Evolutionary conservation across 805 yeast genomes (phyloP), one percentile per base, ranked within the genome.

Genomic region (Starmerella floris): DNA sequence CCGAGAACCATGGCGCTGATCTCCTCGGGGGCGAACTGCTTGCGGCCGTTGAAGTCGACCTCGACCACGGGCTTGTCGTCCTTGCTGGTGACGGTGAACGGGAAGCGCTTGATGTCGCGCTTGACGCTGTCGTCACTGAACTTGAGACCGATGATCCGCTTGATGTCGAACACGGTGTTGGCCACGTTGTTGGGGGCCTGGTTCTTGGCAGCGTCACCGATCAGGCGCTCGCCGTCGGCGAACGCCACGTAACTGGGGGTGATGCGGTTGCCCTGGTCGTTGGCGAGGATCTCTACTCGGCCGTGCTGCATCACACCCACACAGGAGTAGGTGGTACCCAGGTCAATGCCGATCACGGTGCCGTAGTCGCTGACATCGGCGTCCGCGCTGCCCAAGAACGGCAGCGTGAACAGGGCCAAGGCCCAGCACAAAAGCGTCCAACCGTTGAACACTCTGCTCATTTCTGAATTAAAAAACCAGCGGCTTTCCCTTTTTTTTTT

Each of bases 301-400:
- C 87, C 93, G 55, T 77, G 75, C 57, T 73, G 74, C 80, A 76
- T 75, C 37, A 75, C 84, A 54, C 95, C 96, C 44, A 87, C 96
- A 77, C 96, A 87, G 1, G 95, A 85, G 68, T 87, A 87, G 2
- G 96, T 87, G 48, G 96, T 87, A 63, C 98, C 98, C 68, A 88
- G 74, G 71, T 88, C 97, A 60, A 88, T 88, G 67, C 97, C 94
- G 54, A 83, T 82, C 37, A 81, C 88, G 33, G 67, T 62, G 30
- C 67, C 68, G 44, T 64, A 62, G 54, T 54, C 58, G 41, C 60
- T 61, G 34, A 60, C 65, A 41, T 63, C 66, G 16, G 48, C 25
- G 40, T 53, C 57, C 10, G 39, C 31, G 9, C 39, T 17, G 35
- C 59, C 54, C 37, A 59, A 20, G 46, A 62, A 54, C 15, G 68